These are phyloP conservation scores for Hsuehochloa calcarea DNA, from an alignment of 176 grass and related monocot genomes.

Conservation along the genomic window DNA sequence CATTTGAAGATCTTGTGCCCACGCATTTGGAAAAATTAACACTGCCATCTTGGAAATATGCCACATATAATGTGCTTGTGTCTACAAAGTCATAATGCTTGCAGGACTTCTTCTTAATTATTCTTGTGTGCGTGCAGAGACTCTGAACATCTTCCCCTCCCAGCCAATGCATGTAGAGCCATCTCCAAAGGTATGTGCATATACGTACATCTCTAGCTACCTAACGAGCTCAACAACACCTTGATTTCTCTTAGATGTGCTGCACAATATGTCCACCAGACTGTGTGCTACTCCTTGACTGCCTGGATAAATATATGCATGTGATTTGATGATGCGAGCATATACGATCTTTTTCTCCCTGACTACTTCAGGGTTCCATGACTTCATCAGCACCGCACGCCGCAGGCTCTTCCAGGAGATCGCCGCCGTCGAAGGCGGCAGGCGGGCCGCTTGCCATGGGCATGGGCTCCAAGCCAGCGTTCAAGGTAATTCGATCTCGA, in stretches of 20 bases:
- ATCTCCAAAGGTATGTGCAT: constrained; percentile 35
- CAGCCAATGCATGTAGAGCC: constrained; percentile 55
- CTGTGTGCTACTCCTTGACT: neutral
- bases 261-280: neutral
- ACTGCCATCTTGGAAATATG: neutral
- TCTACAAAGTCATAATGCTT: constrained; percentile 31
- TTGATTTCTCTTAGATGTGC: neutral
- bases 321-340: neutral
- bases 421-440: constrained; percentile 9
- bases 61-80: neutral
- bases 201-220: neutral
- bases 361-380: constrained; percentile 18
- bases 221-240: neutral
- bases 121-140: constrained; percentile 54
- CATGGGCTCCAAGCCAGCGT: constrained; percentile 31
- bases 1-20: neutral
- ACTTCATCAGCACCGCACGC: neutral
- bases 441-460: neutral
- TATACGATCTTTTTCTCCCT: neutral
- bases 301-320: neutral
- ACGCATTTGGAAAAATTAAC: neutral
- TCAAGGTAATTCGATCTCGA: constrained; percentile 23
- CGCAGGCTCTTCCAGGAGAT: constrained; percentile 25
- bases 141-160: constrained; percentile 69
- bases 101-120: constrained; percentile 4